Evolutionary conservation across 192 early-diverging fungal species (phyloP).

Genomic region (Gamsiella multidivaricata): DNA sequence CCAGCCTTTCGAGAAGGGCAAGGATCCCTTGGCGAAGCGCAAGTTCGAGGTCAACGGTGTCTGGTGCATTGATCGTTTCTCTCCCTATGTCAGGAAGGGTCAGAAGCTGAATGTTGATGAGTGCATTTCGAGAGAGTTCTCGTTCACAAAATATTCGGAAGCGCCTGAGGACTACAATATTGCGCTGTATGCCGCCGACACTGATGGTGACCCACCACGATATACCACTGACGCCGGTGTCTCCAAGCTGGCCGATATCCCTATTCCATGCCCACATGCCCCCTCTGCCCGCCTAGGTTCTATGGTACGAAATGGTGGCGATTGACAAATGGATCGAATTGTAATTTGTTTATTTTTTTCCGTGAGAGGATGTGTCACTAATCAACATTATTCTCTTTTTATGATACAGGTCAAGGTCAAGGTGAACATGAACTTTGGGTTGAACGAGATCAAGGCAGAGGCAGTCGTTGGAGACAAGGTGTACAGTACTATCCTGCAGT

Average conservation of each 20-base stretch:
- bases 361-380: no score
- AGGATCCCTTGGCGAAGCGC: slow-evolving; percentile 53
- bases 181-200: slow-evolving; percentile 55
- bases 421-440: slow-evolving; percentile 64
- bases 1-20: slow-evolving; percentile 57
- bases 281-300: slow-evolving; percentile 37
- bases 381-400: background rate
- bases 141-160: slow-evolving; percentile 54
- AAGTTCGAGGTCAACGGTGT: slow-evolving; percentile 54
- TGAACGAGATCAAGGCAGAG: slow-evolving; percentile 63
- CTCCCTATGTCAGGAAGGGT: slow-evolving; percentile 52
- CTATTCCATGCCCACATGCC: slow-evolving; percentile 47
- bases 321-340: background rate
- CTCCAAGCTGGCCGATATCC: slow-evolving; percentile 55
- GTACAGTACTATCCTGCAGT: slow-evolving; percentile 56
- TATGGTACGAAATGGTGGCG: slow-evolving; percentile 10
- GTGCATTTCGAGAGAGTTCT: slow-evolving; percentile 51
- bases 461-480: slow-evolving; percentile 55
- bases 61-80: slow-evolving; percentile 56
- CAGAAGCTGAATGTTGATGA: slow-evolving; percentile 51
- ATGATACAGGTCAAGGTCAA: slow-evolving; percentile 53
- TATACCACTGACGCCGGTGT: slow-evolving; percentile 55
- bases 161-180: slow-evolving; percentile 50
- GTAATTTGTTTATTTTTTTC: background rate
- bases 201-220: slow-evolving; percentile 40